Percentiles rank a stretch among this genome's conserved stretches.
phyloP scores from a whole-genome alignment of 1,139 yeast genomes.

The Sugiyamaella novakii region DNA sequence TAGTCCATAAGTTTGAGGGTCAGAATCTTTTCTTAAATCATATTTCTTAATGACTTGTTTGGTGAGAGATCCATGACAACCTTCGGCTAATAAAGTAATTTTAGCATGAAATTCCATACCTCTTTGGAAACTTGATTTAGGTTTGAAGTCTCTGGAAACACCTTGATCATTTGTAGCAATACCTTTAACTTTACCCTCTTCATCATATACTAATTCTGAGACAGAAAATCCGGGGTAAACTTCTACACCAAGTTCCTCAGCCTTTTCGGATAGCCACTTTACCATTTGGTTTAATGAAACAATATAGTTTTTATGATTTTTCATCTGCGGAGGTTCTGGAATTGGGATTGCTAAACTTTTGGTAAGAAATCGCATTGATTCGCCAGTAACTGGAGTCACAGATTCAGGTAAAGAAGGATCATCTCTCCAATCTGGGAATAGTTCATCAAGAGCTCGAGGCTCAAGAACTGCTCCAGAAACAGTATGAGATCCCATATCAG shows the following conservation, averaged over 20 bases:
- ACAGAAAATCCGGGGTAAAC: conserved; percentile 90
- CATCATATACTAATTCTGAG: conserved; percentile 71
- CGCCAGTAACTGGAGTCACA: conserved; percentile 70
- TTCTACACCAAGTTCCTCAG: conserved; percentile 93
- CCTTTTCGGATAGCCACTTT: conserved; percentile 79
- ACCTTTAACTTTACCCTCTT: conserved; percentile 65
- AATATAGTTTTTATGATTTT: conserved; percentile 79
- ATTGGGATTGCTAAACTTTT: conserved; percentile 60
- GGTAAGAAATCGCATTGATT: conserved; percentile 71
- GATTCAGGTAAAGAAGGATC: conserved; percentile 60
- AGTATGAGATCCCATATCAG: conserved; percentile 86
- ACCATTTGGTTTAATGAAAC: conserved; percentile 83
- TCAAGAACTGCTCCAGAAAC: conserved; percentile 94
- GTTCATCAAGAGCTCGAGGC: conserved; percentile 80
- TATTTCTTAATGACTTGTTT: conserved; percentile 73
- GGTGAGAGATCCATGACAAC: conserved; percentile 92
- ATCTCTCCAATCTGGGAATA: conserved; percentile 69
- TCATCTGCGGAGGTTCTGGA: conserved; percentile 94
- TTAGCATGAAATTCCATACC: conserved; percentile 97
- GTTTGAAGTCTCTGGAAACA: conserved; percentile 67
- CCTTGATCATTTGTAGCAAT: conserved; percentile 96
- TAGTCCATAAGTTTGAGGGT: conserved; percentile 89
- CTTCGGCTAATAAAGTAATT: conserved; percentile 87
- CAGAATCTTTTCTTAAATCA: conserved; percentile 63
- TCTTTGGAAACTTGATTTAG: conserved; percentile 80